Evolutionary conservation across 2,329 filamentous ascomycete species (phyloP), one percentile per base, ranked within the genome.

Genomic region (Rhinocladiella mackenziei): DNA sequence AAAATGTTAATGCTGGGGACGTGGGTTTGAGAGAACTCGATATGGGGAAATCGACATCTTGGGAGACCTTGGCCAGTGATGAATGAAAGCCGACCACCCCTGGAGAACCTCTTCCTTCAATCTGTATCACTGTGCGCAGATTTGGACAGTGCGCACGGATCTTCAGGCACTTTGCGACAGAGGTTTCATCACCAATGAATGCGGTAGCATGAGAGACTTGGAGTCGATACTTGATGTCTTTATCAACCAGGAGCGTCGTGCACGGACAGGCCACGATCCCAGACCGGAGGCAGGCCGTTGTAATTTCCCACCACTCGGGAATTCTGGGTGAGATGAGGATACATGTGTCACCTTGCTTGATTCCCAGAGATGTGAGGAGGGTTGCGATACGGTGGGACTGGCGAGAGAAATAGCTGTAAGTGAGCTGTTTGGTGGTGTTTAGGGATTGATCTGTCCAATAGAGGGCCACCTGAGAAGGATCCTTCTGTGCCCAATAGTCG

Each of bases 241-340:
- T 65, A 20, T 58, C 63, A 3, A 65, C 62, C 1, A 66, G 56
- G 15, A 68, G 50, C 5, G 62, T 65, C 9, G 65, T 68, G 19
- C 62, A 63, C 1, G 66, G 65, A 54, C 62, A 65, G 11, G 68
- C 45, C 5, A 69, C 59, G 22, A 68, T 56, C 4, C 65, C 65
- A 10, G 54, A 56, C 11, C 65, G 57, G 10, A 69, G 50, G 23
- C 58, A 58, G 14, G 65, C 65, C 1, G 62, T 62, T 10, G 63
- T 65, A 15, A 68, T 61, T 45, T 68, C 65, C 66, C 65, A 68
- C 62, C 65, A 67, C 36, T 60, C 62, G 18, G 63, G 64, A 3
- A 66, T 40, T 5, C 65, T 52, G 4, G 64, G 62, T 28, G 65
- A 55, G 22, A 68, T 63, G 26, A 68, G 56, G 18, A 68, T 52